Evolutionary conservation across 2,329 filamentous ascomycete species (phyloP), one percentile per base, ranked within the genome.

Genomic region (Colletotrichum navitas): DNA sequence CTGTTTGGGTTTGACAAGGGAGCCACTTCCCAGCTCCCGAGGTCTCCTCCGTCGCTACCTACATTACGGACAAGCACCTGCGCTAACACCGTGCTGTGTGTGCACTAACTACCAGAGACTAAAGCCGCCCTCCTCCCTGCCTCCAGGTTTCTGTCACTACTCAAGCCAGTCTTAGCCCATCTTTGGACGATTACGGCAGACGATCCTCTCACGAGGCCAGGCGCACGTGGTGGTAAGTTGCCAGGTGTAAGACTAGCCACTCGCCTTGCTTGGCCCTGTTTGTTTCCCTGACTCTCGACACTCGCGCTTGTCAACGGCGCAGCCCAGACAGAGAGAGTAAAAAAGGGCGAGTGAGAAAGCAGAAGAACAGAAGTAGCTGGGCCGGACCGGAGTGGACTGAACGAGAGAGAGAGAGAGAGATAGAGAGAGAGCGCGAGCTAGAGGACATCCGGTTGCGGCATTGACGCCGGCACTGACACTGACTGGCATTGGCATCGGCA

Each of bases 31-130:
- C 56, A 56, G 55, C 63, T 39, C 43, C 61, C 34, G 45, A 59
- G 43, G 41, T 21, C 49, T 24, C 55, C 39, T 63, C 63, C 62
- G 45, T 69, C 62, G 47, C 63, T 32, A 47, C 45, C 41, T 41
- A 51, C 47, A 26, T 61, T 60, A 29, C 67, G 59, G 55, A 70
- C 49, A 66, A 62, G 63, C 67, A 67, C 60, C 63, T 70, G 67
- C 63, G 55, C 55, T 56, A 55, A 66, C 63, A 61, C 14, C 49
- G 63, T 67, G 56, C 49, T 45, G 39, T 34, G 26, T 61, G 67
- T 70, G 63, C 63, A 47, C 58, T 34, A 29, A 62, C 26, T 7
- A 58, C 64, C 51, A n/a, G 24, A n/a, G 45, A 39, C 59, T 26
- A 45, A 54, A 56, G 43, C 39, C n/a, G 24, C 54, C 64, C 43